Base-by-base conservation (phyloP, 208 protist genomes). In the Leishmania tarentolae region DNA sequence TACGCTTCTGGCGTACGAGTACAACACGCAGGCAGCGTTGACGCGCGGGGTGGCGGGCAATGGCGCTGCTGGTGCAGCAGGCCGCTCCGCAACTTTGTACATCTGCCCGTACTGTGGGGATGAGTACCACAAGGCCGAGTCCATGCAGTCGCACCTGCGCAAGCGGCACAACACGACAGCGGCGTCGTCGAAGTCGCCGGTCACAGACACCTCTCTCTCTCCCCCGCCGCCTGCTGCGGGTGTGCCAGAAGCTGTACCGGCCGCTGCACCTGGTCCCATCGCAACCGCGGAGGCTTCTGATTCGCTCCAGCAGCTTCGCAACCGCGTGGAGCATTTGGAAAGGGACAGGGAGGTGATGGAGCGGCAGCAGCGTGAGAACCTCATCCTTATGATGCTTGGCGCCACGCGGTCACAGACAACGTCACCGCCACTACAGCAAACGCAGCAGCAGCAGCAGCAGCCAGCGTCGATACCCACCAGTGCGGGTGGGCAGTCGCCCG, bases 131-230 rank as follows among this genome's bases (percentile, higher is more conserved):
- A 97, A 97, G 86, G 81, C 84, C 17, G 94, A 97, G 83, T 96
- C 94, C 42, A 88, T 97, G 73, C 93, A 96, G 83, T 97, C 94
- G 52, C 94, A 97, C 78, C 88, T 97, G 76, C 92, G 94, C 75
- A 97, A 97, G 89, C 86, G 94, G 24, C 94, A 97, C 56, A 56
- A 37, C 74, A 61, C 69, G 2, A 19, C 88, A 66, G 56, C 71
- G 3, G 24, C 78, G 50, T 35, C 71, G 9, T 15, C 68, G 17
- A 68, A 28, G 7, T 24, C 40, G 52, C 35, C 35, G 19, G 47
- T 59, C 52, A 53, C 46, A 40, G 73, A 9, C 21, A 74, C 71
- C 35, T 7, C 72, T 35, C 56, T 56, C 59, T 28, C 61, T 28
- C 46, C 57, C 28, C 47, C 42, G 19, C 52, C 69, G 78, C 65